A percentile compares a stretch with the other conserved stretches of the same genome.
Conservation (phyloP, 371 early-diverging fungal species). For the Actinomortierella ambigua region DNA sequence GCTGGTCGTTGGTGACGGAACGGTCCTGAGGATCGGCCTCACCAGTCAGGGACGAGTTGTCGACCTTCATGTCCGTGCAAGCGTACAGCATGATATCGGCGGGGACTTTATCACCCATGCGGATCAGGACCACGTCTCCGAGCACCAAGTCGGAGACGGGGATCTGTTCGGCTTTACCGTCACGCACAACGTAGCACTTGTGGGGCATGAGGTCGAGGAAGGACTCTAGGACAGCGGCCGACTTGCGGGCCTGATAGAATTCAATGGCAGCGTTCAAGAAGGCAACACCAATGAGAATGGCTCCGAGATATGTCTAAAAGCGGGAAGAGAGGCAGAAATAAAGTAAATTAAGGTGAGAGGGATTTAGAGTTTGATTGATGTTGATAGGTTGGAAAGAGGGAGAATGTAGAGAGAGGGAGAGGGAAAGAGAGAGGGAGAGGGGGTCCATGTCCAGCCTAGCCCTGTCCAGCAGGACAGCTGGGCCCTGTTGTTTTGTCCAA, state of each 20-base stretch:
- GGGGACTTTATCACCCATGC: conserved; percentile 93
- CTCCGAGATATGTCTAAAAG: conserved; percentile 85
- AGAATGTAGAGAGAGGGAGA: conserved; percentile 2
- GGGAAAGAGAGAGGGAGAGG: neutral
- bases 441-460: neutral
- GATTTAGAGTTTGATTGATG: neutral
- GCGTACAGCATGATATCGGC: conserved; percentile 85
- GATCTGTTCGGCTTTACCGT: conserved; percentile 64
- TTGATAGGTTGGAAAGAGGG: neutral
- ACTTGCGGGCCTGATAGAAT: conserved; percentile 89
- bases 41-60: conserved; percentile 96
- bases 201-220: conserved; percentile 90
- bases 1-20: conserved; percentile 52
- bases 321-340: conserved; percentile 3
- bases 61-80: conserved; percentile 88
- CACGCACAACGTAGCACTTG: conserved; percentile 79
- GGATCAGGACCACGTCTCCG: conserved; percentile 88
- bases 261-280: conserved; percentile 92
- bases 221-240: conserved; percentile 84
- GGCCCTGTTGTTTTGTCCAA: no score
- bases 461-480: neutral
- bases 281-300: conserved; percentile 86
- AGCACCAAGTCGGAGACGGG: conserved; percentile 75
- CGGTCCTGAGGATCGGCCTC: conserved; percentile 94
- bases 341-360: conserved; percentile 2